These are phyloP conservation scores for Monilinia polystroma DNA, from an alignment of 2,329 filamentous ascomycete species.

Conservation along the genomic window DNA sequence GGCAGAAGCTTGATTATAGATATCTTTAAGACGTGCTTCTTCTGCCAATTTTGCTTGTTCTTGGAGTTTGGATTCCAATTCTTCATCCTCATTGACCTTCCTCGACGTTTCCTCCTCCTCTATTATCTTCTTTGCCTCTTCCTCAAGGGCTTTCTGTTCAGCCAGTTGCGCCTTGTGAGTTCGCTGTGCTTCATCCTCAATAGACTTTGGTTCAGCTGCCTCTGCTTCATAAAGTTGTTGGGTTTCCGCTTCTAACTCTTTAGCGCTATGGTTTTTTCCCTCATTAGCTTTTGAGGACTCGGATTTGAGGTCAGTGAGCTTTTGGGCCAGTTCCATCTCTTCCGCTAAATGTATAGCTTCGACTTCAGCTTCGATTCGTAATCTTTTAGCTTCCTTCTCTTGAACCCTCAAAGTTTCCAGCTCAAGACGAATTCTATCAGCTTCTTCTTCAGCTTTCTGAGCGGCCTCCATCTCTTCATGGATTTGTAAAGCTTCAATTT, in stretches of 20 bases:
- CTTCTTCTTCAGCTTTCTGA: not conserved
- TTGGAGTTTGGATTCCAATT: constrained; percentile 54
- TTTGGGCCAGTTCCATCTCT: not conserved
- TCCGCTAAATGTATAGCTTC: not conserved
- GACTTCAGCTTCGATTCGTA: not conserved
- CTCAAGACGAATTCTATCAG: not conserved
- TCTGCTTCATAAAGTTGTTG: constrained; percentile 2
- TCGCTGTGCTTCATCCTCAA: constrained; percentile 17
- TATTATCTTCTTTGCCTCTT: constrained; percentile 44
- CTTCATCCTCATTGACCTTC: constrained; percentile 28
- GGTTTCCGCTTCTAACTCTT: not conserved
- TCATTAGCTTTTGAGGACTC: not conserved
- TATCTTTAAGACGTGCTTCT: constrained; percentile 54
- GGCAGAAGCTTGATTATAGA: constrained; percentile 47
- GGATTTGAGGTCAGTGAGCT: not conserved
- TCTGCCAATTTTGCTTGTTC: constrained; percentile 40
- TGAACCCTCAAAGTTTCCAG: not conserved
- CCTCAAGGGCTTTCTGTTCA: constrained; percentile 43
- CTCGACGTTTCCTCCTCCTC: constrained; percentile 51
- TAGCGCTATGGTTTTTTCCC: not conserved
- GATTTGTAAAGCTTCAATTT: not conserved
- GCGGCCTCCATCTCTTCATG: not conserved
- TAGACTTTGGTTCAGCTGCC: not conserved
- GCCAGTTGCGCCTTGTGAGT: constrained; percentile 12
- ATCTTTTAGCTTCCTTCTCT: not conserved